These are phyloP conservation scores for Xylariales sp. DNA, from an alignment of 2,329 filamentous ascomycete species.

Conservation along the genomic window DNA sequence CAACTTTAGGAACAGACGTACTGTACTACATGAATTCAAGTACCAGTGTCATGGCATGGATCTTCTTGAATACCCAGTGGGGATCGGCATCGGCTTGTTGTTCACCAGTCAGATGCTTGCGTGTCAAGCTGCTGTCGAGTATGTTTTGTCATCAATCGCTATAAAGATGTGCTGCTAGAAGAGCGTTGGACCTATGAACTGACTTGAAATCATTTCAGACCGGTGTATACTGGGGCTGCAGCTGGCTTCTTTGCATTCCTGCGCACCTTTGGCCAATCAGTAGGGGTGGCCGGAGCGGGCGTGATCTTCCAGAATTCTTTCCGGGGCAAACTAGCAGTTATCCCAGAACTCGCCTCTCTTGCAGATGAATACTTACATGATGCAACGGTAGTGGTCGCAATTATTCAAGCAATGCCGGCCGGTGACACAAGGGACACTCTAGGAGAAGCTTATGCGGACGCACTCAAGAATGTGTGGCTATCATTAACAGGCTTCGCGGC, in stretches of 20 bases:
- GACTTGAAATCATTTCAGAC: too few relatives aligned
- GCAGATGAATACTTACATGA: conserved; percentile 43
- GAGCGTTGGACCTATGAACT: too few relatives aligned
- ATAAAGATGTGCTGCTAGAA: too few relatives aligned
- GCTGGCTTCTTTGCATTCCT: conserved; percentile 66
- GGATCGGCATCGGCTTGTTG: conserved; percentile 59
- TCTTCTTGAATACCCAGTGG: conserved; percentile 60
- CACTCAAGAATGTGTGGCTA: conserved; percentile 27
- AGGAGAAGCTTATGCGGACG: conserved; percentile 27
- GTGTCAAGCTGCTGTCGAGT: conserved; percentile 55
- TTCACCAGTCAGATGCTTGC: conserved; percentile 61
- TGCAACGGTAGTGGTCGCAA: conserved; percentile 52
- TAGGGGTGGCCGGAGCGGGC: conserved; percentile 64
- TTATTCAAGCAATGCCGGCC: conserved; percentile 49
- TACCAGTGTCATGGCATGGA: conserved; percentile 49
- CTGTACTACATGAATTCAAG: conserved; percentile 42
- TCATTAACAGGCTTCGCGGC: conserved; percentile 24
- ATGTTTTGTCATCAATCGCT: too few relatives aligned
- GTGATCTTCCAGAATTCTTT: conserved; percentile 63
- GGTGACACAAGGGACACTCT: conserved; percentile 18
- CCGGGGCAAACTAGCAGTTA: not conserved
- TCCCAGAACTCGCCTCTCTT: conserved; percentile 3
- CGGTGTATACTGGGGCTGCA: conserved; percentile 45
- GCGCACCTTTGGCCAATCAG: conserved; percentile 58
- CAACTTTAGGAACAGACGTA: conserved; percentile 53